Conservation (phyloP, 345 rosid genomes). For the Jatropha curcas region DNA sequence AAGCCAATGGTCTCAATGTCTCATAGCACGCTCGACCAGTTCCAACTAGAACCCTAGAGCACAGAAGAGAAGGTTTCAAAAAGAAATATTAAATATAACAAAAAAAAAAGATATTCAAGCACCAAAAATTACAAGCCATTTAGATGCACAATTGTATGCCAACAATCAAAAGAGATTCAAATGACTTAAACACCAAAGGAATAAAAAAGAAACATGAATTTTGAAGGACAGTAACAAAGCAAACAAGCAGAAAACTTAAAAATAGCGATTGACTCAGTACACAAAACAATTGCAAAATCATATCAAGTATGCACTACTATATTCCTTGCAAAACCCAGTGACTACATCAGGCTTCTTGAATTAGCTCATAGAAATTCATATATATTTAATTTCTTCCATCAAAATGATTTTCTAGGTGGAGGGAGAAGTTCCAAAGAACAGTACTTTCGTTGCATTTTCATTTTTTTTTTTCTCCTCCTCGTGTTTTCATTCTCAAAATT, state of each 20-base stretch:
- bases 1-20: conserved; percentile 97
- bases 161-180: background rate
- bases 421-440: background rate
- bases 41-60: conserved; percentile 87
- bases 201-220: background rate
- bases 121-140: background rate
- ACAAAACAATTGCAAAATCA: background rate
- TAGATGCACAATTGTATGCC: background rate
- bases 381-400: background rate
- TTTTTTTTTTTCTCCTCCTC: background rate
- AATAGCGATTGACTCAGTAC: background rate
- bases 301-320: background rate
- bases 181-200: background rate
- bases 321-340: background rate
- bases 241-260: background rate
- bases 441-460: background rate
- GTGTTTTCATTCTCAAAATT: background rate
- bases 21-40: conserved; percentile 97
- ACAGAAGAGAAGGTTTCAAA: background rate
- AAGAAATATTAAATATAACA: background rate
- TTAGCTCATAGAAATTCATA: background rate
- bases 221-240: background rate
- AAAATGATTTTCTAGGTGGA: background rate
- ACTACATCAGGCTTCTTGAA: background rate
- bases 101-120: background rate